phyloP scores from a whole-genome alignment of 2,329 filamentous ascomycete species.

The Colletotrichum sp. region DNA sequence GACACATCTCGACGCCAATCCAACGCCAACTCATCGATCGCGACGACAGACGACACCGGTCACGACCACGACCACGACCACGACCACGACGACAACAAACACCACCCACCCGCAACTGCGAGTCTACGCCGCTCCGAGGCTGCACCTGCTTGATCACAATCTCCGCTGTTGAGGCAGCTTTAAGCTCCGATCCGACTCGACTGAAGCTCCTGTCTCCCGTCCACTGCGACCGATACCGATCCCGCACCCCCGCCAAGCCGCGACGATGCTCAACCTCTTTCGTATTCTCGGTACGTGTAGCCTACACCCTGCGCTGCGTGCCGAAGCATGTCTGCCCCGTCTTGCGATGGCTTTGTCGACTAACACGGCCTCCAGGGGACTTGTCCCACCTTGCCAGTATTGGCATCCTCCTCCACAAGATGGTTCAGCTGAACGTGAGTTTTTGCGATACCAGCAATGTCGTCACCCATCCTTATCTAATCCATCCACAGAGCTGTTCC shows the following conservation, averaged over 20 bases:
- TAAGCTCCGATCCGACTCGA: constrained; percentile 1
- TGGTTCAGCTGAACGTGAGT: constrained; percentile 84
- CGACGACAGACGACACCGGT: neutral
- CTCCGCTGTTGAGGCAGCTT: constrained; percentile 13
- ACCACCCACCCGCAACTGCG: neutral
- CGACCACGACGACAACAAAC: neutral
- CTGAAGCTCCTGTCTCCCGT: neutral
- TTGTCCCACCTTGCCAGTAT: constrained; percentile 95
- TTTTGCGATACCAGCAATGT: constrained; percentile 31
- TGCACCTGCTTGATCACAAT: neutral
- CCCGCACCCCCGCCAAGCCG: constrained; percentile 21
- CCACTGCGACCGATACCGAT: neutral
- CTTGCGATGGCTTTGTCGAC: constrained; percentile 2
- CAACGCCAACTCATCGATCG: neutral
- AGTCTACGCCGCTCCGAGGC: neutral
- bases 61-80: neutral
- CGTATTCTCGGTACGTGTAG: constrained; percentile 56
- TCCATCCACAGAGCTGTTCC: constrained; percentile 77
- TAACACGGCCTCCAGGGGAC: constrained; percentile 67
- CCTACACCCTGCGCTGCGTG: neutral
- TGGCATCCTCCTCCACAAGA: constrained; percentile 94
- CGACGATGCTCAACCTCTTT: constrained; percentile 62
- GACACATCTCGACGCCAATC: neutral
- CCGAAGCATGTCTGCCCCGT: neutral
- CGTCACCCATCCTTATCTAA: constrained; percentile 14